Percentiles rank a stretch among this genome's conserved stretches.
Evolutionary conservation across 2,329 filamentous ascomycete genomes (phyloP).

Genomic region (Colletotrichum brevisporum): DNA sequence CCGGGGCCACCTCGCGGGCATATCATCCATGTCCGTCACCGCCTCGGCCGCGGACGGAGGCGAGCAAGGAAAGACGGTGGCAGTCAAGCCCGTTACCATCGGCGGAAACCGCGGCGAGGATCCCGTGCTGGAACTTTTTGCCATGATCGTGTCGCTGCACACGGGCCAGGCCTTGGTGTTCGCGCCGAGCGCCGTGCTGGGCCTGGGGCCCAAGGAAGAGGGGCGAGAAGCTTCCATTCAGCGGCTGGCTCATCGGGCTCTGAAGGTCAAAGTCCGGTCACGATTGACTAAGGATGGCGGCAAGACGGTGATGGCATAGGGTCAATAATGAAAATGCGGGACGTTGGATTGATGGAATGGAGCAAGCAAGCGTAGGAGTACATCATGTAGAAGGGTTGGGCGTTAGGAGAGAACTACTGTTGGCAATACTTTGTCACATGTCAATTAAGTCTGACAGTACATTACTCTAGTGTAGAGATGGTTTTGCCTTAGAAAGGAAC

Average conservation of each 20-base stretch:
- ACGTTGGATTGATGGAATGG: too few relatives aligned
- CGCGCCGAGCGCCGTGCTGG: slow-evolving; percentile 56
- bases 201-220: too few relatives aligned
- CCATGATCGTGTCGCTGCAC: slow-evolving; percentile 57
- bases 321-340: too few relatives aligned
- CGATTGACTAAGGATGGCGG: slow-evolving; percentile 62
- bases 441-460: too few relatives aligned
- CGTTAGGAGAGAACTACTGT: too few relatives aligned
- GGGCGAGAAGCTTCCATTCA: slow-evolving; percentile 42
- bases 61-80: too few relatives aligned
- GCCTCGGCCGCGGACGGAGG: background rate
- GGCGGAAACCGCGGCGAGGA: slow-evolving; percentile 42
- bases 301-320: slow-evolving; percentile 58
- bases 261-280: slow-evolving; percentile 57
- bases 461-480: background rate
- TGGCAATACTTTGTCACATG: too few relatives aligned
- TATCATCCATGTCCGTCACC: slow-evolving; percentile 39
- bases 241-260: slow-evolving; percentile 54
- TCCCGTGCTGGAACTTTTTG: slow-evolving; percentile 53
- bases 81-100: slow-evolving; percentile 34
- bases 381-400: too few relatives aligned
- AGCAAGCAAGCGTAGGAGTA: too few relatives aligned
- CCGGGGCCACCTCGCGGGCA: slow-evolving; percentile 48
- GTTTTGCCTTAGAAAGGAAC: background rate
- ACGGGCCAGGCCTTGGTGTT: slow-evolving; percentile 64